Evolutionary conservation across 1,284 basidiomycete genomes (phyloP).

Genomic region (Rhizoctonia solani): DNA sequence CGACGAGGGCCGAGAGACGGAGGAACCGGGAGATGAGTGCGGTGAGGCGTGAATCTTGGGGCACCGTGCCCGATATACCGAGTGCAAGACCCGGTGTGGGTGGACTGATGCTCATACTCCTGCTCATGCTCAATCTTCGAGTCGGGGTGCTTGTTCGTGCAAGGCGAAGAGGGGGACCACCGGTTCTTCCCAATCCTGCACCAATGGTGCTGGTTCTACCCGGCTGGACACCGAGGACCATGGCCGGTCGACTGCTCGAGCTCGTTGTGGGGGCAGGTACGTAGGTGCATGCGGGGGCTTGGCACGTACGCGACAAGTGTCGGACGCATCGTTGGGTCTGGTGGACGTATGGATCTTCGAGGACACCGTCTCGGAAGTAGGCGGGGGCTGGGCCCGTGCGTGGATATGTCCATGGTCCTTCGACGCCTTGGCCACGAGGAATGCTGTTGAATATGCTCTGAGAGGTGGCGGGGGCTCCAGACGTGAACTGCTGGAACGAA

Average conservation of each 20-base stretch:
- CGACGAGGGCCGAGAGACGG: constrained; percentile 71
- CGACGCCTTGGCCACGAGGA: constrained; percentile 39
- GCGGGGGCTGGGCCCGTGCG: neutral
- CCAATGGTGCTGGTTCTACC: constrained; percentile 27
- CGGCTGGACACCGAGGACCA: constrained; percentile 20
- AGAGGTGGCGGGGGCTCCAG: constrained; percentile 30
- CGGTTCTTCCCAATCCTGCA: constrained; percentile 12
- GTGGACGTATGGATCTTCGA: constrained; percentile 10
- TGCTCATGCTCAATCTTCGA: neutral
- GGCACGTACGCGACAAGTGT: constrained; percentile 17
- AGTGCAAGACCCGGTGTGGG: constrained; percentile 9
- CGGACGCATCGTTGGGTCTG: constrained; percentile 15
- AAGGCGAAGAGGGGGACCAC: constrained; percentile 19
- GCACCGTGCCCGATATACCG: neutral
- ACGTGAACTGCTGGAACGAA: constrained; percentile 23
- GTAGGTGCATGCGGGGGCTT: constrained; percentile 14
- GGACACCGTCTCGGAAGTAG: constrained; percentile 9
- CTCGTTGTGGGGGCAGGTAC: constrained; percentile 6
- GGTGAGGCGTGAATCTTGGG: constrained; percentile 42
- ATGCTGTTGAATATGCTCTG: constrained; percentile 38
- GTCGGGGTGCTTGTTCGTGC: neutral
- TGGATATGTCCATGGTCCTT: constrained; percentile 40
- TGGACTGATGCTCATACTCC: constrained; percentile 6
- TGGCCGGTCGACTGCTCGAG: constrained; percentile 12
- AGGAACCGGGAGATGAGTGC: constrained; percentile 73